Base-by-base conservation (phyloP, 73 alveolate species). In the Loxodes magnus region DNA sequence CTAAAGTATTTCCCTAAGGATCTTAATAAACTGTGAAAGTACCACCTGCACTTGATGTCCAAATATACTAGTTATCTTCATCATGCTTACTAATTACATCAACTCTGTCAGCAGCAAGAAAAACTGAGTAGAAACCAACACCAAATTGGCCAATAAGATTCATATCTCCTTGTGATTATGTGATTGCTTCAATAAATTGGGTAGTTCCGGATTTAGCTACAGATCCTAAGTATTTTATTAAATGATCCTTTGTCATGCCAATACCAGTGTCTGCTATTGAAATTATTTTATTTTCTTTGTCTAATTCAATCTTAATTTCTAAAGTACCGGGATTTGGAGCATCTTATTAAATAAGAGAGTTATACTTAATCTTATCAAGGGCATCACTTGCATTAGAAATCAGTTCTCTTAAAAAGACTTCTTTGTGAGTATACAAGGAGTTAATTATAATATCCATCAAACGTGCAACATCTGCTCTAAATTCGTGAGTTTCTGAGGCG, bases 131-230 rank as follows among this genome's bases (percentile, higher is more conserved):
- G 88, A 91, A 91, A 21, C 98, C 99, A 50, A 95, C 99, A 67
- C 99, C 99, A 73, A 95, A 95, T 76, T 95, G 98, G 31, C 99
- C 99, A 64, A 95, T 95, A 59, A 92, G 71, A 53, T 84, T 87
- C 7, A 67, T 71, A 43, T 80, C 85, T 3, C 79, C 84, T 19
- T 84, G 53, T 23, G 71, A 84, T 83, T 23, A 93, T 64, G 60
- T 94, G 91, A 35, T 91, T 74, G 97, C 97, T 73, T 94, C 99
- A 44, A 94, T 72, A 82, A 94, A 94, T 46, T 94, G 82, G 21
- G 99, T 94, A 46, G 99, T 94, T 37, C 99, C 99, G 29, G 99
- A 94, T 78, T 90, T 90, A 16, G 98, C 98, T 23, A 90, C 93
- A 28, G 98, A 85, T 26, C 98, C 98, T 70, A 94, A 71, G 83